phyloP scores from a whole-genome alignment of 345 rosid genomes.

The Gynandropsis gynandra region DNA sequence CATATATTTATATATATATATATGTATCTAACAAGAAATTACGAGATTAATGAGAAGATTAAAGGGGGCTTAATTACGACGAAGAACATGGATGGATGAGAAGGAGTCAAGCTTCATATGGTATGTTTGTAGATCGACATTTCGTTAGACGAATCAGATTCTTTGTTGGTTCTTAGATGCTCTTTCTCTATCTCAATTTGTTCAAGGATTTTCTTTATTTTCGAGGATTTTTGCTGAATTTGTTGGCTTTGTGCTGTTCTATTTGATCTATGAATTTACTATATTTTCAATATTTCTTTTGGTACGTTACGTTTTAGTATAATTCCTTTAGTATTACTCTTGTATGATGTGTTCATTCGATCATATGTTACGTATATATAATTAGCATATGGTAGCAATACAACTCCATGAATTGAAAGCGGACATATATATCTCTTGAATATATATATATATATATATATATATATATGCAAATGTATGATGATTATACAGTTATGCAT shows the following conservation, averaged over 20 bases:
- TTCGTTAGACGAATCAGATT: constrained; percentile 21
- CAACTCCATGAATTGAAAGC: no score
- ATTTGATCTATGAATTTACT: neutral
- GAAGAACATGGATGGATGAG: constrained; percentile 16
- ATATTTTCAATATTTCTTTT: neutral
- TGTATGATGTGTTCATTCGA: neutral
- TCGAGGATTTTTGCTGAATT: neutral
- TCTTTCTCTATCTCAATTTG: constrained; percentile 14
- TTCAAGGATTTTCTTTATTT: constrained; percentile 17
- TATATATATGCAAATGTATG: no score
- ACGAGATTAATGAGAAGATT: constrained; percentile 15
- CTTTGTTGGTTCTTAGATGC: constrained; percentile 18
- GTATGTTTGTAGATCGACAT: constrained; percentile 12
- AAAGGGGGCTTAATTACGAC: constrained; percentile 4
- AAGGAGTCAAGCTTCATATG: constrained; percentile 12
- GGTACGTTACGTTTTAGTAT: neutral
- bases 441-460: no score
- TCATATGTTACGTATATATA: no score
- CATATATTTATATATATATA: constrained; percentile 3
- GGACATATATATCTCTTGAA: no score
- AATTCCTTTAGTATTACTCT: constrained; percentile 7
- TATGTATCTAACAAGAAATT: constrained; percentile 21
- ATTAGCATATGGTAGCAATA: no score
- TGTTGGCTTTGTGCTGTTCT: constrained; percentile 12
- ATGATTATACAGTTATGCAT: no score